phyloP scores from a whole-genome alignment of 495 filamentous ascomycete genomes.

The Aspergillus nanangensis region DNA sequence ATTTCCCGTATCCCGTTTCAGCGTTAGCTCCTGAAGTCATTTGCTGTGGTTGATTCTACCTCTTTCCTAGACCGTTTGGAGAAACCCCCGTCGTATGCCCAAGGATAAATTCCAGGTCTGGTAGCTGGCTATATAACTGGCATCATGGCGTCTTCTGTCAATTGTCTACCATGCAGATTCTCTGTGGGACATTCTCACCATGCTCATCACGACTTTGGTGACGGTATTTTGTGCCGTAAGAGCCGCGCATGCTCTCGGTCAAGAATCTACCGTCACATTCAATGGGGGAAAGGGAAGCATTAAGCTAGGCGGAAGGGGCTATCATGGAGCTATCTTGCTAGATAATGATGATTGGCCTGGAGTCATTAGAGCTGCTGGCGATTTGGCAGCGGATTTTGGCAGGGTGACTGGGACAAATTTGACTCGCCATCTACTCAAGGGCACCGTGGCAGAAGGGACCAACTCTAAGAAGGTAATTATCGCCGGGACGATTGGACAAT shows the following conservation, averaged over 20 bases:
- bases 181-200: too few species aligned
- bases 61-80: too few species aligned
- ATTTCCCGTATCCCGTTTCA: not conserved
- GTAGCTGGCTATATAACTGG: too few species aligned
- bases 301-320: not conserved
- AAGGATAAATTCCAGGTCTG: not conserved
- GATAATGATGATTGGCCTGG: conserved; percentile 23
- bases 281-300: not conserved
- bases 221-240: not conserved
- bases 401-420: conserved; percentile 57
- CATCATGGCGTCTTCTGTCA: not conserved
- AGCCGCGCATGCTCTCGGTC: not conserved
- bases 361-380: conserved; percentile 61
- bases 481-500: conserved; percentile 63
- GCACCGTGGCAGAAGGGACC: too few species aligned
- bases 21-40: not conserved
- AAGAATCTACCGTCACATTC: not conserved
- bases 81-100: not conserved
- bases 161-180: too few species aligned
- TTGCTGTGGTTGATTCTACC: not conserved
- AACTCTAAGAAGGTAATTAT: conserved; percentile 53
- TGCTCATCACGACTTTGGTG: not conserved
- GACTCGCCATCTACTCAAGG: conserved; percentile 25
- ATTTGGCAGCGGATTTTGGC: conserved; percentile 68
- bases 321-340: not conserved